Evolutionary conservation across 2,329 filamentous ascomycete species (phyloP).

Genomic region (Calonectria pteridis): DNA sequence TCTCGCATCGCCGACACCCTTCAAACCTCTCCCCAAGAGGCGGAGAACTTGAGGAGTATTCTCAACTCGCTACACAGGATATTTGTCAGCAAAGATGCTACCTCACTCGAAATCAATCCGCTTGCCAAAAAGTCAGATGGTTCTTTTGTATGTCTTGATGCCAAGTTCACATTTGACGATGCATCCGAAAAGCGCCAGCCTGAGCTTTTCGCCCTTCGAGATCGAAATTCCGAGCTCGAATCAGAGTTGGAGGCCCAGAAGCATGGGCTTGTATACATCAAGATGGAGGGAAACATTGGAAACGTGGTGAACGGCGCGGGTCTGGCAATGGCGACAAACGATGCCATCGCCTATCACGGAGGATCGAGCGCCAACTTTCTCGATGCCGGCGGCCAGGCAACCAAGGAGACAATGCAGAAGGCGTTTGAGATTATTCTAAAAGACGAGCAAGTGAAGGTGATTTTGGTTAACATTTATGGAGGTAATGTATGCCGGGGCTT

Average conservation of each 20-base stretch:
- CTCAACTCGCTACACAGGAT: background rate
- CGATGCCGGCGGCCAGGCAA: constrained; percentile 91
- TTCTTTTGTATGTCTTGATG: constrained; percentile 49
- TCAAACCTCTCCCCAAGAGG: background rate
- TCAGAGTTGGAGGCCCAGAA: constrained; percentile 58
- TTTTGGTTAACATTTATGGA: constrained; percentile 70
- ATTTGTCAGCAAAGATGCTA: background rate
- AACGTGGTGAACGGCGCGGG: constrained; percentile 92
- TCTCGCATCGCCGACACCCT: background rate
- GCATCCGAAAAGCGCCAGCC: constrained; percentile 57
- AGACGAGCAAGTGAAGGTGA: constrained; percentile 78
- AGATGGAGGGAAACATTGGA: constrained; percentile 73
- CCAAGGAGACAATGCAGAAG: constrained; percentile 81
- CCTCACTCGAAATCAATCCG: background rate
- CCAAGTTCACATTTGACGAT: constrained; percentile 62
- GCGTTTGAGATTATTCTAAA: constrained; percentile 80
- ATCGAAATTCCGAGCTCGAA: constrained; percentile 47
- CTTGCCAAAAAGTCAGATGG: background rate
- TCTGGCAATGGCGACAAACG: constrained; percentile 91
- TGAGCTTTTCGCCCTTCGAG: constrained; percentile 54
- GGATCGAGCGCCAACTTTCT: constrained; percentile 85
- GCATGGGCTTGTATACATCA: constrained; percentile 84
- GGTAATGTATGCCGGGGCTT: constrained; percentile 34
- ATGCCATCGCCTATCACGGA: constrained; percentile 77
- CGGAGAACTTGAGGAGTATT: background rate